These are phyloP conservation scores for Metschnikowia sp. DNA, from an alignment of 805 yeast species.

Conservation along the genomic window DNA sequence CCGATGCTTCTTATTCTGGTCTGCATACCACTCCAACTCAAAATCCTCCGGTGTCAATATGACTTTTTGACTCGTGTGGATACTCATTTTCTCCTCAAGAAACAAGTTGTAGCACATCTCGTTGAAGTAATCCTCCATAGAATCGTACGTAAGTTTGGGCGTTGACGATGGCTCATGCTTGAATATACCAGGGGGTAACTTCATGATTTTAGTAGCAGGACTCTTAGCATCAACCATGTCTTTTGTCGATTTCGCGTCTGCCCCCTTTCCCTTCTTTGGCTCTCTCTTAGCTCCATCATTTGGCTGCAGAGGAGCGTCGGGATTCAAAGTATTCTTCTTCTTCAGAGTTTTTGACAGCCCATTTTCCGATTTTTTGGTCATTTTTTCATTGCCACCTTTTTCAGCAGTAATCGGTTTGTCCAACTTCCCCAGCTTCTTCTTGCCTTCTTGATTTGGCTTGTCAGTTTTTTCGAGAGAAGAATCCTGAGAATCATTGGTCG, in stretches of 20 bases:
- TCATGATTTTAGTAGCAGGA: background rate
- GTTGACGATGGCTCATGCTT: slow-evolving; percentile 31
- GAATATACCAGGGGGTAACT: slow-evolving; percentile 26
- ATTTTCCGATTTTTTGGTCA: background rate
- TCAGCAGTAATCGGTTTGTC: no score
- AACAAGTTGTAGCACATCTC: slow-evolving; percentile 61
- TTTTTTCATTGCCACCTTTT: no score
- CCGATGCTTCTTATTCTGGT: slow-evolving; percentile 39
- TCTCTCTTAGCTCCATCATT: no score
- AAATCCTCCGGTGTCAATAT: slow-evolving; percentile 39
- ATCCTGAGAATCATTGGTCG: background rate
- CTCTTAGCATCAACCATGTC: no score
- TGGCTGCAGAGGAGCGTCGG: no score
- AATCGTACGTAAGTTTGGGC: slow-evolving; percentile 47
- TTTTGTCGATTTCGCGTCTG: no score
- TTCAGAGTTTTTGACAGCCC: no score
- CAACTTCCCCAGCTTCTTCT: no score
- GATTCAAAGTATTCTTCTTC: no score
- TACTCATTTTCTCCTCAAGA: slow-evolving; percentile 51
- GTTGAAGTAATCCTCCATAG: slow-evolving; percentile 49
- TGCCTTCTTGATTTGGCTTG: background rate
- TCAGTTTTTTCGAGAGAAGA: background rate
- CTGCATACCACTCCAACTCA: slow-evolving; percentile 49
- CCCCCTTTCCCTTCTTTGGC: no score
- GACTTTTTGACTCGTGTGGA: slow-evolving; percentile 38